These are phyloP conservation scores for Eimeria sp. DNA, from an alignment of 169 alveolate species.

Conservation along the genomic window DNA sequence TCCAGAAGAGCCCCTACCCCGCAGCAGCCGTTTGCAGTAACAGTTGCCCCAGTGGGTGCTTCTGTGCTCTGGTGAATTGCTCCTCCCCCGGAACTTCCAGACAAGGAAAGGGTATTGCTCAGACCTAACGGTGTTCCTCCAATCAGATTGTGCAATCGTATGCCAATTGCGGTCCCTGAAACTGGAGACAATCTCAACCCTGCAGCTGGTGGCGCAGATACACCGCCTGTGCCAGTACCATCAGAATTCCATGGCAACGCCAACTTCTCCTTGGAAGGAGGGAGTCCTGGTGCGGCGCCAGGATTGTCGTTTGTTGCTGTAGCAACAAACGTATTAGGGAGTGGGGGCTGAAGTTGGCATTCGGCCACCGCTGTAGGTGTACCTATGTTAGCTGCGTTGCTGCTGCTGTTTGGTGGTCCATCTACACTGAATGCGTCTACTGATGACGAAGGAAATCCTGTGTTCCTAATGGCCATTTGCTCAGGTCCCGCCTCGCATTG, in stretches of 20 bases:
- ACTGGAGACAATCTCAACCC: conserved; percentile 34
- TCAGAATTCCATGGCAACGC: conserved; percentile 26
- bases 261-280: conserved; percentile 11
- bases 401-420: conserved; percentile 60
- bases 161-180: conserved; percentile 23
- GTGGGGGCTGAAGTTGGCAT: conserved; percentile 4
- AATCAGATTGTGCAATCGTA: conserved; percentile 12
- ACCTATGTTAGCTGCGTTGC: background rate
- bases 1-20: conserved; percentile 30
- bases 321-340: background rate
- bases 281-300: background rate
- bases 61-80: background rate
- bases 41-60: background rate
- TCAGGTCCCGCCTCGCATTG: conserved; percentile 1
- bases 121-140: conserved; percentile 33
- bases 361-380: background rate
- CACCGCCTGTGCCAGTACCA: background rate
- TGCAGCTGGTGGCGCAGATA: conserved; percentile 1
- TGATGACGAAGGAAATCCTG: conserved; percentile 53
- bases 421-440: conserved; percentile 58
- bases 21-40: conserved; percentile 11
- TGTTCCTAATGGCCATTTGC: background rate
- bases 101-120: conserved; percentile 29
- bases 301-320: conserved; percentile 25
- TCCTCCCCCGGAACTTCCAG: conserved; percentile 60